A percentile compares a stretch with the other conserved stretches of the same genome.
Evolutionary conservation across 1,139 yeast genomes (phyloP).

Genomic region (Lodderomyces beijingensis): DNA sequence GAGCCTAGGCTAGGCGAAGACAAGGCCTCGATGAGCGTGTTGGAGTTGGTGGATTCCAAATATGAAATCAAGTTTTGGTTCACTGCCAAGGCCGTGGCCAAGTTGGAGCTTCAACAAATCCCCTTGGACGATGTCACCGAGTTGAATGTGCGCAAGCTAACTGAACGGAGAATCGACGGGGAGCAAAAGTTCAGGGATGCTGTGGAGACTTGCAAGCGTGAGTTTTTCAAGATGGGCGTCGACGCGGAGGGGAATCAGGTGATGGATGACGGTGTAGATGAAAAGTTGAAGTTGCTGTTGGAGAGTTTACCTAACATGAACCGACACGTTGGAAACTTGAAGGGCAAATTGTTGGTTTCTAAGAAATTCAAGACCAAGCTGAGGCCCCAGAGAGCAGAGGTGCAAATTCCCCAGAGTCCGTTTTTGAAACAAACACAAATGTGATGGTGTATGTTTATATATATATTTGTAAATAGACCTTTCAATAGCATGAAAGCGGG

Average conservation of each 20-base stretch:
- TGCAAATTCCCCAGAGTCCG: conserved; percentile 35
- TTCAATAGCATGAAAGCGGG: not conserved
- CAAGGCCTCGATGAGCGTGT: conserved; percentile 83
- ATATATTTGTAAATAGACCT: not conserved
- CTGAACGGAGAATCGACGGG: conserved; percentile 46
- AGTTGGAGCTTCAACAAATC: conserved; percentile 63
- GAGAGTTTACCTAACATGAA: conserved; percentile 24
- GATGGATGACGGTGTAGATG: conserved; percentile 8
- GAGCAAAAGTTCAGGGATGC: conserved; percentile 51
- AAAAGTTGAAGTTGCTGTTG: conserved; percentile 28
- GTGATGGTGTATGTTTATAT: conserved; percentile 2
- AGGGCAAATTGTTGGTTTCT: conserved; percentile 25
- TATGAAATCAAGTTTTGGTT: conserved; percentile 75
- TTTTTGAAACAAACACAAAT: conserved; percentile 17
- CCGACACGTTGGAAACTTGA: conserved; percentile 23
- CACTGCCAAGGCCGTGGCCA: conserved; percentile 76
- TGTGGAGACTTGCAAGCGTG: conserved; percentile 60
- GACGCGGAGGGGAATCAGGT: conserved; percentile 25
- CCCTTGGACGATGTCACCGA: conserved; percentile 59
- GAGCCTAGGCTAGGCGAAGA: conserved; percentile 86
- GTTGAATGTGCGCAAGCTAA: conserved; percentile 52
- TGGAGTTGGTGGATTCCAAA: conserved; percentile 78
- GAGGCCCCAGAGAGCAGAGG: conserved; percentile 17
- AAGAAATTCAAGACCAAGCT: conserved; percentile 35
- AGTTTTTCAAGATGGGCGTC: conserved; percentile 41